Conservation (phyloP, 2,329 filamentous ascomycete genomes). For the Fusarium heterosporum region DNA sequence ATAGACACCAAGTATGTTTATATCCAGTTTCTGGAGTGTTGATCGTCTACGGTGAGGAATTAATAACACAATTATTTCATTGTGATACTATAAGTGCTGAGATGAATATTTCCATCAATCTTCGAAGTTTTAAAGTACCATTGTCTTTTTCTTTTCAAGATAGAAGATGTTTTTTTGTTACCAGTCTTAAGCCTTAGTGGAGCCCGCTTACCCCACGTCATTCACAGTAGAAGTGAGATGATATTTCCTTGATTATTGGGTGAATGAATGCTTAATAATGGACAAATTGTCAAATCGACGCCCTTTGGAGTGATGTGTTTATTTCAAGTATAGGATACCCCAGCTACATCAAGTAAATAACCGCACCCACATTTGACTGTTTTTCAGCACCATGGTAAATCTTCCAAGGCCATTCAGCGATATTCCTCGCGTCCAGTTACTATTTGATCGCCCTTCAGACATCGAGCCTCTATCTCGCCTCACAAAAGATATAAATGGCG, state of each 20-base stretch:
- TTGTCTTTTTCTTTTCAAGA: too few species aligned
- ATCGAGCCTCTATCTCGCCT: slow-evolving; percentile 28
- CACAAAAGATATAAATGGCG: slow-evolving; percentile 1
- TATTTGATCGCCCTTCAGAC: slow-evolving; percentile 25
- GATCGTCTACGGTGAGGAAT: neutral
- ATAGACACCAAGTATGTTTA: slow-evolving; percentile 3
- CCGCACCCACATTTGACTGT: too few species aligned
- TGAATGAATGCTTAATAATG: slow-evolving; percentile 18
- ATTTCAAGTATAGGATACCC: neutral
- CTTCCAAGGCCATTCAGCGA: slow-evolving; percentile 20
- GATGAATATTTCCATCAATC: too few species aligned
- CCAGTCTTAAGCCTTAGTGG: neutral
- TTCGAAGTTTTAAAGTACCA: too few species aligned
- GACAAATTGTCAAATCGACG: slow-evolving; percentile 3
- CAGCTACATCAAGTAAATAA: neutral
- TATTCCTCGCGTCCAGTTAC: slow-evolving; percentile 21
- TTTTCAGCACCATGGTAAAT: neutral
- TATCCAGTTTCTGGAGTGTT: neutral
- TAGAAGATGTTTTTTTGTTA: too few species aligned
- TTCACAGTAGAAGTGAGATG: neutral
- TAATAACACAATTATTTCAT: too few species aligned
- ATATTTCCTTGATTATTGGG: neutral
- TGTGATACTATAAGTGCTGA: too few species aligned
- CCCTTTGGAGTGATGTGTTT: neutral
- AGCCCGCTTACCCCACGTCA: neutral